Percentiles rank a stretch among this genome's conserved stretches.
phyloP scores from a whole-genome alignment of 495 filamentous ascomycete genomes.

The Filosporella fistucella region DNA sequence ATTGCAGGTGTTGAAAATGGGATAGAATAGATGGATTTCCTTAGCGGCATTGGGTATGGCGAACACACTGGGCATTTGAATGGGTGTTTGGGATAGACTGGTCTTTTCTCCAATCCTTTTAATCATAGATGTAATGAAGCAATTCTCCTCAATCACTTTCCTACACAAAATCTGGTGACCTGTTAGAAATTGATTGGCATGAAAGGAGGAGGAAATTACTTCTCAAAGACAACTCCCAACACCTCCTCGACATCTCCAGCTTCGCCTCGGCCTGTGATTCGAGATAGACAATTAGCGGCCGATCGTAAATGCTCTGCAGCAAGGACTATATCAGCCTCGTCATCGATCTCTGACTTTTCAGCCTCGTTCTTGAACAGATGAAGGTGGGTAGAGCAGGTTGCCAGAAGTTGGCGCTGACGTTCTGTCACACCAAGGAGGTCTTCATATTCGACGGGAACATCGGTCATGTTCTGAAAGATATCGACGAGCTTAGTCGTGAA shows the following conservation, averaged over 20 bases:
- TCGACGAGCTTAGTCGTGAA: constrained; percentile 63
- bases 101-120: not conserved
- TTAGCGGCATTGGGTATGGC: constrained; percentile 12
- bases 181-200: not conserved
- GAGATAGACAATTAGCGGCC: constrained; percentile 74
- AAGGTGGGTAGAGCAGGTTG: constrained; percentile 63
- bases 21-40: not conserved
- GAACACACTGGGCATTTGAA: constrained; percentile 1
- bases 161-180: constrained; percentile 61
- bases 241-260: constrained; percentile 94
- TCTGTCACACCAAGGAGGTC: constrained; percentile 88
- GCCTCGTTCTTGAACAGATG: constrained; percentile 59
- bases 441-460: constrained; percentile 53
- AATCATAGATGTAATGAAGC: not conserved
- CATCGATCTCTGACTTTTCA: constrained; percentile 22
- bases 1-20: too few relatives aligned
- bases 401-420: constrained; percentile 78
- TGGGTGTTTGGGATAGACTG: constrained; percentile 1
- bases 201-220: constrained; percentile 45
- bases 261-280: constrained; percentile 84
- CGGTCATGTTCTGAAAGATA: constrained; percentile 71
- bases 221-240: constrained; percentile 95
- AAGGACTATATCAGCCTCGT: constrained; percentile 73
- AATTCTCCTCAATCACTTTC: constrained; percentile 44
- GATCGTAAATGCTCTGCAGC: constrained; percentile 87